A percentile compares a stretch with the other conserved stretches of the same genome.
Evolutionary conservation across 257 asterid genomes (phyloP).

Genomic region (Solanum pinnatisectum): DNA sequence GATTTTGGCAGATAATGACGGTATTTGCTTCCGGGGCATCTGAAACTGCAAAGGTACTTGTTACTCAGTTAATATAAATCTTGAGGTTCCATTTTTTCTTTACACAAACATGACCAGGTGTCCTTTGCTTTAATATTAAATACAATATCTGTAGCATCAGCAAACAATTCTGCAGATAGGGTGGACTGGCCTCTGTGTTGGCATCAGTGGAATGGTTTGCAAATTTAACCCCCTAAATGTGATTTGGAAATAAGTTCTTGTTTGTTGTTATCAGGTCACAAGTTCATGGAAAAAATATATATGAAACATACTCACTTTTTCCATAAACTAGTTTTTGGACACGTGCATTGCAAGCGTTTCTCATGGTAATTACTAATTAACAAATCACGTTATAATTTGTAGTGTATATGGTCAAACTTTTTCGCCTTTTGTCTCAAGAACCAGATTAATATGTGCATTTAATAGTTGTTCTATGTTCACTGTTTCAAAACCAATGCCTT

Average conservation of each 20-base stretch:
- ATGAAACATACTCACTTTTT: not conserved
- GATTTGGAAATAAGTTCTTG: not conserved
- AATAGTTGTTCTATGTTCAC: not conserved
- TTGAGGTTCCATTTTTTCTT: not conserved
- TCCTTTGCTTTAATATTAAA: constrained; percentile 19
- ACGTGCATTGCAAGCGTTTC: not conserved
- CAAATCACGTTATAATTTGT: not conserved
- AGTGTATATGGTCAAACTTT: not conserved
- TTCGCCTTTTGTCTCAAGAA: not conserved
- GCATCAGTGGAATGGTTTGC: constrained; percentile 62
- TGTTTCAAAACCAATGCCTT: not conserved
- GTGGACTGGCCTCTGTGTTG: constrained; percentile 25
- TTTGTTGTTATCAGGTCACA: not conserved
- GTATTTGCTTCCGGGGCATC: constrained; percentile 65
- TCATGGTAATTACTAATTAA: not conserved
- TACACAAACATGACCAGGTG: not conserved
- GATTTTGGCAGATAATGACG: constrained; percentile 52
- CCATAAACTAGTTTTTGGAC: not conserved
- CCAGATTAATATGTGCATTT: not conserved
- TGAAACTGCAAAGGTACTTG: constrained; percentile 56
- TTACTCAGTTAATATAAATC: not conserved
- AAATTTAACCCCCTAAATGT: not conserved
- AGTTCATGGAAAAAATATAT: not conserved
- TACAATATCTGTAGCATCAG: constrained; percentile 38
- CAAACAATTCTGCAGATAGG: constrained; percentile 55